Evolutionary conservation across 306 rosid genomes (phyloP), one percentile per base, ranked within the genome.

Genomic region (Dryas octopetala): DNA sequence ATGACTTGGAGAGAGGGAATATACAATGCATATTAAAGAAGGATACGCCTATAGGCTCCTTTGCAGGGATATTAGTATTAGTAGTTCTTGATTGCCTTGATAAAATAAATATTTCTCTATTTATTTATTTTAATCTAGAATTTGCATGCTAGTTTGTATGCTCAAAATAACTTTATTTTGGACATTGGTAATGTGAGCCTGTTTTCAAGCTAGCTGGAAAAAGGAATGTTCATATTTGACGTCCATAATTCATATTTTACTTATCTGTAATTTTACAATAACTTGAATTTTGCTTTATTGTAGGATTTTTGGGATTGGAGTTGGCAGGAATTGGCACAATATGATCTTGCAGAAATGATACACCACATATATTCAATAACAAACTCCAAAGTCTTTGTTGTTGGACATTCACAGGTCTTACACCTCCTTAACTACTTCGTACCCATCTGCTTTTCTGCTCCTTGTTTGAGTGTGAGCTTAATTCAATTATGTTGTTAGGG

Each of bases 291-390:
- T 76, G 72, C 70, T 80, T 68, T 60, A 59, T 81, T 83, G 81
- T 83, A 95, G 98, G 81, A 89, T 1, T 95, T 90, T 84, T 95
- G 97, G 97, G 89, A 90, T 78, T 95, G 98, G 97, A 95, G 97
- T 88, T 91, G 93, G 97, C 89, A 91, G 81, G 98, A 95, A 51
- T 84, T 95, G 75, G 96, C 93, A 62, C 79, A 85, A 40, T 85
- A 79, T 80, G 98, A 95, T 81, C 82, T 91, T 74, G 86, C 90
- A 58, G 91, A 82, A 81, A 89, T 91, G 93, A 80, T 95, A 75
- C 53, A 78, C 83, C 85, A 85, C 83, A 77, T 95, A 66, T 75
- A 84, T 78, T 78, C 81, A 13, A 75, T 74, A 61, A 86, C 91
- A 47, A 83, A 83, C 76, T 68, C 88, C 71, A 95, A 90, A 87